These are phyloP conservation scores for Funneliformis caledonium DNA, from an alignment of 371 early-diverging fungal genomes.

Conservation along the genomic window DNA sequence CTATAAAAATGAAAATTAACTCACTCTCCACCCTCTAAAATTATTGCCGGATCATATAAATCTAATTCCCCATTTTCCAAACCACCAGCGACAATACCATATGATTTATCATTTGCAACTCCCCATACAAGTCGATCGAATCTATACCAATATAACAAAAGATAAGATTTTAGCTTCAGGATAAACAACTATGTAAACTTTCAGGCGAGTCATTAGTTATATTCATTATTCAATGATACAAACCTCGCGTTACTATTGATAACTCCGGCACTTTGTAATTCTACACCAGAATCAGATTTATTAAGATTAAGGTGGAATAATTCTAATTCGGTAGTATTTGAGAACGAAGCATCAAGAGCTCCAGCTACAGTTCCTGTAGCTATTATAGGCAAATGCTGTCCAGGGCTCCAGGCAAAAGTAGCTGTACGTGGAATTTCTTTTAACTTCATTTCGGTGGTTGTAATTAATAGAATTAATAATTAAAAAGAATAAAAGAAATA, in stretches of 20 bases:
- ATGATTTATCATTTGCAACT: constrained; percentile 57
- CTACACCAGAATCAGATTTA: constrained; percentile 47
- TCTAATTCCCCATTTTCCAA: constrained; percentile 93
- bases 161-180: background rate
- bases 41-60: constrained; percentile 84
- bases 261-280: constrained; percentile 60
- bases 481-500: background rate
- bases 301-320: constrained; percentile 79
- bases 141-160: constrained; percentile 46
- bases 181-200: background rate
- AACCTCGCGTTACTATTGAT: constrained; percentile 73
- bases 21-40: constrained; percentile 68
- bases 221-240: background rate
- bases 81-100: constrained; percentile 93
- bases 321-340: constrained; percentile 89
- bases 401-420: constrained; percentile 84
- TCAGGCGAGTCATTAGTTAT: background rate
- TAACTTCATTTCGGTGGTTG: constrained; percentile 40
- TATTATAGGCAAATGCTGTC: constrained; percentile 71
- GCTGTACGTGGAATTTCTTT: constrained; percentile 82
- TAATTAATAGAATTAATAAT: background rate
- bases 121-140: constrained; percentile 94
- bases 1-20: constrained; percentile 10
- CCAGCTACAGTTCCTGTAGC: constrained; percentile 97
- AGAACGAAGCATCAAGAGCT: constrained; percentile 94